A percentile compares a stretch with the other conserved stretches of the same genome.
Conservation (phyloP, 805 yeast species). For the Schwanniomyces occidentalis region DNA sequence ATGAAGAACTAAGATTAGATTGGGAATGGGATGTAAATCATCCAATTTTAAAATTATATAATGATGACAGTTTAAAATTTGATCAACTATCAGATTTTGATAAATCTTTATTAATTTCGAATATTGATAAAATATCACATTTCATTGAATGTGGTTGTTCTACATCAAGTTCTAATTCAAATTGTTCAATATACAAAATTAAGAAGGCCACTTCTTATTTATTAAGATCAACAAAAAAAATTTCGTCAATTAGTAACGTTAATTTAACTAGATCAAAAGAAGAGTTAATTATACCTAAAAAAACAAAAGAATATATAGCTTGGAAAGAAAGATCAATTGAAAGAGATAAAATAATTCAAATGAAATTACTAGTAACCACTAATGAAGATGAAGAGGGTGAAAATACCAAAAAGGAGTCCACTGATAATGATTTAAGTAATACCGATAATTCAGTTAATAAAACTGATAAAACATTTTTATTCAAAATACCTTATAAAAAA, state of each 20-base stretch:
- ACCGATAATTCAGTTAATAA: conserved; percentile 5
- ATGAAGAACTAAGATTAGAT: conserved; percentile 69
- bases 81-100: conserved; percentile 56
- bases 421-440: conserved; percentile 1
- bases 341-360: conserved; percentile 28
- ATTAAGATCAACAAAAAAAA: conserved; percentile 58
- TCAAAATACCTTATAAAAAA: conserved; percentile 25
- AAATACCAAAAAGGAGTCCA: conserved; percentile 1
- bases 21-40: conserved; percentile 91
- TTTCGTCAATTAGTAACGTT: conserved; percentile 38
- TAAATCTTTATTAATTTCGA: conserved; percentile 55
- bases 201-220: conserved; percentile 62
- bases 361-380: conserved; percentile 20
- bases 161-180: conserved; percentile 34
- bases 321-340: conserved; percentile 35
- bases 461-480: conserved; percentile 9
- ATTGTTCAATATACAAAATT: conserved; percentile 59
- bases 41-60: conserved; percentile 62
- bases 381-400: conserved; percentile 10
- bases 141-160: conserved; percentile 66
- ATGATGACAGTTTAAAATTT: conserved; percentile 42
- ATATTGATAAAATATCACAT: conserved; percentile 61
- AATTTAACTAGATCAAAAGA: conserved; percentile 39
- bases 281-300: conserved; percentile 33
- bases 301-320: conserved; percentile 31